A percentile compares a stretch with the other conserved stretches of the same genome.
These are phyloP conservation scores for Paracamarosporium sp. DNA, from an alignment of 2,329 filamentous ascomycete species.

Conservation along the genomic window DNA sequence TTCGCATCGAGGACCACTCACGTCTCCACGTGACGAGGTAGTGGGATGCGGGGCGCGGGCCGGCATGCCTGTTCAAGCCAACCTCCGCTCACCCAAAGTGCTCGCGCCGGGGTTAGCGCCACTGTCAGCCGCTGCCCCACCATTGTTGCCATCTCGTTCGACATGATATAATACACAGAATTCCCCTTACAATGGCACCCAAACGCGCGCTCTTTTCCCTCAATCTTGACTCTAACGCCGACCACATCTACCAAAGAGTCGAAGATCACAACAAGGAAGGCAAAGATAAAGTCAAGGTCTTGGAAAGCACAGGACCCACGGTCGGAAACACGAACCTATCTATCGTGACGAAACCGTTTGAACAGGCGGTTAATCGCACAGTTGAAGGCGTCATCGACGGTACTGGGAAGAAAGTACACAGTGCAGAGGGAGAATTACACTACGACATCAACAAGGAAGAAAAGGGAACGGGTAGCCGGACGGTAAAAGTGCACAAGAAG, in stretches of 20 bases:
- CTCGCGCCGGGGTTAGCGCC: constrained; percentile 8
- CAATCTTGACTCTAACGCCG: constrained; percentile 48
- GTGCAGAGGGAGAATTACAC: constrained; percentile 29
- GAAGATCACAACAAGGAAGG: constrained; percentile 42
- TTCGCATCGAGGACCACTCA: constrained; percentile 4
- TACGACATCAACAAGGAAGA: constrained; percentile 20
- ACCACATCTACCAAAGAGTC: constrained; percentile 47
- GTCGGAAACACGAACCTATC: constrained; percentile 37
- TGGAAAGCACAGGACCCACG: constrained; percentile 44
- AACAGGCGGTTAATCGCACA: constrained; percentile 37
- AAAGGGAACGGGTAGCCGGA: constrained; percentile 11
- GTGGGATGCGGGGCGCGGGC: neutral
- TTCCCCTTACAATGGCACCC: constrained; percentile 23
- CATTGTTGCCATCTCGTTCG: constrained; percentile 8
- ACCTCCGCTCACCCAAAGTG: constrained; percentile 3
- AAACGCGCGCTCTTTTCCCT: constrained; percentile 47
- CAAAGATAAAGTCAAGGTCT: constrained; percentile 39
- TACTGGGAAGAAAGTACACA: constrained; percentile 29
- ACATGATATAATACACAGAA: constrained; percentile 28
- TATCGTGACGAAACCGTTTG: constrained; percentile 47
- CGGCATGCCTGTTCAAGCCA: constrained; percentile 2
- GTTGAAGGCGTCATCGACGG: constrained; percentile 40
- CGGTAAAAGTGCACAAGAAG: constrained; percentile 15
- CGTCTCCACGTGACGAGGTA: constrained; percentile 5
- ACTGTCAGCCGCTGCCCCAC: constrained; percentile 1